Evolutionary conservation across 208 protist species (phyloP).

Genomic region (Trichomonas tenax): DNA sequence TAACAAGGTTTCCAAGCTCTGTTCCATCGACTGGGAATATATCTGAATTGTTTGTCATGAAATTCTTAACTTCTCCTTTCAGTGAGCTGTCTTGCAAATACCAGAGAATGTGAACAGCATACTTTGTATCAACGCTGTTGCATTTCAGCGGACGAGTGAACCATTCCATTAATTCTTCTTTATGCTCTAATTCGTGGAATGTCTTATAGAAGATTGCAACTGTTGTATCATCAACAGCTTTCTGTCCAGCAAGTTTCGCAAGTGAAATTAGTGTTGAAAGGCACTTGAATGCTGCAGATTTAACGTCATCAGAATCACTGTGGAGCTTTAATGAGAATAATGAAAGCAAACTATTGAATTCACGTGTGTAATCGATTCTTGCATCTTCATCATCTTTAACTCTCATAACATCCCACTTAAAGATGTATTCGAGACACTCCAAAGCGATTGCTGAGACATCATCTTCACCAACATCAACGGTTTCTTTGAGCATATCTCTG

Average conservation of each 20-base stretch:
- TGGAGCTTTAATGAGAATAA: not conserved
- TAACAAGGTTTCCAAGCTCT: not conserved
- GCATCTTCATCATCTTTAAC: not conserved
- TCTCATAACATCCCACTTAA: not conserved
- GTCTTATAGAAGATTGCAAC: not conserved
- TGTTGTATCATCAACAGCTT: not conserved
- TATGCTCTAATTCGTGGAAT: not conserved
- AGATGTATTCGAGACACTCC: not conserved
- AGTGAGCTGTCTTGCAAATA: not conserved
- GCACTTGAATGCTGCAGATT: not conserved
- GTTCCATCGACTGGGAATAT: not conserved
- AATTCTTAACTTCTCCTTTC: not conserved
- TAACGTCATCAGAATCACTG: not conserved
- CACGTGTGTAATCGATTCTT: not conserved
- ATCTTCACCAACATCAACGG: not conserved
- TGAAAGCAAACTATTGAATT: not conserved
- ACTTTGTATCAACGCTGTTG: not conserved
- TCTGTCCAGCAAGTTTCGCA: not conserved
- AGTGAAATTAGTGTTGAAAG: not conserved
- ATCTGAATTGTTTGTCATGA: not conserved
- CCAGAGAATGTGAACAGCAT: not conserved
- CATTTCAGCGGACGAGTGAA: not conserved
- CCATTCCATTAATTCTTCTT: not conserved
- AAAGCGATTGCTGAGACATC: not conserved
- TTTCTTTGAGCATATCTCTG: not conserved